phyloP scores from a whole-genome alignment of 805 yeast genomes.

The Wickerhamiella dianesei region DNA sequence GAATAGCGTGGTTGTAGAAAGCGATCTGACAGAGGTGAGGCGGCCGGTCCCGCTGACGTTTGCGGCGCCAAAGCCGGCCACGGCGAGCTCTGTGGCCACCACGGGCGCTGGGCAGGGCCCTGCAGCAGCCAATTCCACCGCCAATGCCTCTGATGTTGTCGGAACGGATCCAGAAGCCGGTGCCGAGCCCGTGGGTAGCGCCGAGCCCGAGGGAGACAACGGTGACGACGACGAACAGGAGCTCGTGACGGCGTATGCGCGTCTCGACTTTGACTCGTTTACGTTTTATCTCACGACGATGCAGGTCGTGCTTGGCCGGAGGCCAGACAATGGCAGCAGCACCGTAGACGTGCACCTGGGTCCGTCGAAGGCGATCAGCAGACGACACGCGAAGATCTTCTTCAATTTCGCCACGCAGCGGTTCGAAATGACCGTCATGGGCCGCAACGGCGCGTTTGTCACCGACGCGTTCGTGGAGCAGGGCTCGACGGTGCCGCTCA shows the following conservation, averaged over 20 bases:
- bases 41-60: slow-evolving; percentile 1
- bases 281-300: slow-evolving; percentile 94
- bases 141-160: background rate
- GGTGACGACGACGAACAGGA: slow-evolving; percentile 16
- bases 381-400: slow-evolving; percentile 90
- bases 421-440: slow-evolving; percentile 81
- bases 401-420: slow-evolving; percentile 93
- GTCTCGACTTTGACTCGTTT: slow-evolving; percentile 77
- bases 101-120: background rate
- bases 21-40: slow-evolving; percentile 1
- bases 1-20: background rate
- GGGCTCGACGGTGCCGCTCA: slow-evolving; percentile 80
- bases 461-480: slow-evolving; percentile 80
- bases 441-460: slow-evolving; percentile 94
- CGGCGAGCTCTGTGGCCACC: background rate
- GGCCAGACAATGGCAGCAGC: slow-evolving; percentile 50
- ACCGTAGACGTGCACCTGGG: slow-evolving; percentile 83
- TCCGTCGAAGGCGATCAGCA: slow-evolving; percentile 79
- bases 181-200: background rate
- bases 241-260: slow-evolving; percentile 31
- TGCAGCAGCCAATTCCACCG: background rate
- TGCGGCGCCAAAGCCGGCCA: background rate
- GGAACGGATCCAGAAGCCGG: background rate
- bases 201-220: background rate
- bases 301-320: slow-evolving; percentile 85